Percentiles rank a stretch among this genome's conserved stretches.
Conservation (phyloP, 2,329 filamentous ascomycete species). For the Penicillium sp. region DNA sequence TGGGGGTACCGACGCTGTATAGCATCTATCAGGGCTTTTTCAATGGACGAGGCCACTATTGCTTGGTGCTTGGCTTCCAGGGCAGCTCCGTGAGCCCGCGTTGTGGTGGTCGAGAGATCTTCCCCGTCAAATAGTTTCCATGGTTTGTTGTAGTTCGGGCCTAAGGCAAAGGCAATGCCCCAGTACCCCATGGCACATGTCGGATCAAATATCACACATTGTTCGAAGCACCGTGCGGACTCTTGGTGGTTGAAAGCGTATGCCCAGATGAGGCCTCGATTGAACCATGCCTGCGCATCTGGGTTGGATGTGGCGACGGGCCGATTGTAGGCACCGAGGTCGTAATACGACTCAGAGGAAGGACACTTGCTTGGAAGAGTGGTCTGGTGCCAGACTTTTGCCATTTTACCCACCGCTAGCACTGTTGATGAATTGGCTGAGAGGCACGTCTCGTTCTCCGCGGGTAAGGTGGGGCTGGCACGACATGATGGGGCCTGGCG, state of each 20-base stretch:
- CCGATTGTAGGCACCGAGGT: constrained; percentile 43
- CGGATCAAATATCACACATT: constrained; percentile 34
- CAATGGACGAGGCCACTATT: constrained; percentile 52
- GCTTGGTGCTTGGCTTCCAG: constrained; percentile 48
- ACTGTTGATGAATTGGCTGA: neutral
- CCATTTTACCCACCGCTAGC: neutral
- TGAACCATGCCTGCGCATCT: constrained; percentile 44
- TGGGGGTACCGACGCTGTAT: constrained; percentile 65
- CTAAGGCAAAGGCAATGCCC: constrained; percentile 63
- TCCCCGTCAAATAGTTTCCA: constrained; percentile 70
- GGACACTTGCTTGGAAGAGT: constrained; percentile 1
- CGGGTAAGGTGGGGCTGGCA: constrained; percentile 4
- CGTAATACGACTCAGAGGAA: constrained; percentile 32
- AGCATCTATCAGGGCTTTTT: constrained; percentile 67
- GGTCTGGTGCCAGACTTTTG: constrained; percentile 9
- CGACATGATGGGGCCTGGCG: neutral
- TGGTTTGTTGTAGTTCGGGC: constrained; percentile 78
- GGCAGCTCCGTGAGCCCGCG: constrained; percentile 51
- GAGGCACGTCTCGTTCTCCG: neutral
- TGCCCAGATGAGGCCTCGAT: constrained; percentile 43
- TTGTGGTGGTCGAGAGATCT: constrained; percentile 52
- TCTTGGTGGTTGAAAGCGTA: constrained; percentile 48
- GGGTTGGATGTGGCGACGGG: constrained; percentile 31
- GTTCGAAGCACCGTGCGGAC: constrained; percentile 39
- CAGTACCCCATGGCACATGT: constrained; percentile 43